Evolutionary conservation across 2,329 filamentous ascomycete genomes (phyloP), one percentile per base, ranked within the genome.

Genomic region (Graphium sp.): DNA sequence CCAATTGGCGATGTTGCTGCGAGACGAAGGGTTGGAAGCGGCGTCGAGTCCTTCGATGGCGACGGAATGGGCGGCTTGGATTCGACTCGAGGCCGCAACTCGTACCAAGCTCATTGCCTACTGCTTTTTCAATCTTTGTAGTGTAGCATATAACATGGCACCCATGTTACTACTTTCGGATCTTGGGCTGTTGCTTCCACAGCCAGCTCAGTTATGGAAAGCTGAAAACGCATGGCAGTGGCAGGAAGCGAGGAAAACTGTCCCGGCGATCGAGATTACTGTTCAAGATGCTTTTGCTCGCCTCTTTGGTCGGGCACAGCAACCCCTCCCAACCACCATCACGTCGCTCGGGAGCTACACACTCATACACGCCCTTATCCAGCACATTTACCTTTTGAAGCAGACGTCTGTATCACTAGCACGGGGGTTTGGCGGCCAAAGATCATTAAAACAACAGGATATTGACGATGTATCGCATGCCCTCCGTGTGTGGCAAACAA

Each of bases 351-450:
- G 74, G 1, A 76, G 76, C 39, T 80, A 82, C 37, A 64, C 79
- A 6, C 55, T 83, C 19, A 74, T 82, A 4, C 74, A 81, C 40
- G 74, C 74, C 4, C 46, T 83, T 15, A 62, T 81, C 8, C 76
- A 82, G 39, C 74, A 80, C 35, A 73, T 82, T 11, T 81, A 74
- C 43, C 56, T 80, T 21, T 47, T 78, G 14, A 75, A 76, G 39
- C 68, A 76, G 40, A 70, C 67, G 0, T 66, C 62, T 0, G 60
- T 71, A 27, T 56, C 57, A 3, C 47, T 55, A 2, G 51, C 57
- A 1, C 54, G 59, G 3, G 54, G 57, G 1, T 67, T 62, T 31
- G 62, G 62, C 13, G 48, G 55, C 3, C 58, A 64, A 20, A 51
- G 62, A 17, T 61, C 57, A 0, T 42, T 71, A 35, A 60, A 61